Base-by-base conservation (phyloP, 2,329 filamentous ascomycete genomes). In the Fusarium camptoceras region DNA sequence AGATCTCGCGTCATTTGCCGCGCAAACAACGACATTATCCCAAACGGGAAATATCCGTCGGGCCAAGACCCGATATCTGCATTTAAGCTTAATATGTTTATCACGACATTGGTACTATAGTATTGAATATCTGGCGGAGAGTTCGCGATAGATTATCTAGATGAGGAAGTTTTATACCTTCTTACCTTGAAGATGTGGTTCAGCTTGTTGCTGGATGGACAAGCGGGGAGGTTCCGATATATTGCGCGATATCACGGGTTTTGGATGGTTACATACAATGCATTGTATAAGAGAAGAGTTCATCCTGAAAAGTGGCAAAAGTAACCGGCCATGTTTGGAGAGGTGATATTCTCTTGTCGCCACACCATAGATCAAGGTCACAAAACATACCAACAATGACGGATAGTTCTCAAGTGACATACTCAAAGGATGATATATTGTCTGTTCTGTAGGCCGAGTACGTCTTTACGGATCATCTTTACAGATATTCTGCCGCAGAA, bases 1-100 rank as follows among this genome's bases (percentile, higher is more conserved):
- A 18, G 18, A 37, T 43, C 59, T 74, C 64, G 63, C 72, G 72
- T 73, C 70, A 74, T 74, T 74, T 68, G 60, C 55, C 28, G 47
- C 47, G 8, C 22, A 41, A 61, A 71, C 63, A 66, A 70, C 72
- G 72, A 73, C 71, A 74, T 28, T 46, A 31, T 20, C 70, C 48
- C 12, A 39, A 61, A 53, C 11, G 8, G 63, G 72, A 14, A 68
- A 66, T 70, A 64, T 20, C 9, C 9, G 63, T 74, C 72, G 72
- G 72, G 10, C 6, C 30, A 5, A 25, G 22, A n/a, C 44, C 72
- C 67, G 72, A 51, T 11, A 7, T 20, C 20, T 14, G 14, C 24
- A 53, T 70, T 70, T 70, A 64, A 70, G 62, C 67, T 70, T 69
- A 69, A 59, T 46, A 14, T 27, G 18, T 27, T 27, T 27, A 58